These are phyloP conservation scores for Globisporangium paddicum DNA, from an alignment of 352 stramenopile species.

Conservation along the genomic window DNA sequence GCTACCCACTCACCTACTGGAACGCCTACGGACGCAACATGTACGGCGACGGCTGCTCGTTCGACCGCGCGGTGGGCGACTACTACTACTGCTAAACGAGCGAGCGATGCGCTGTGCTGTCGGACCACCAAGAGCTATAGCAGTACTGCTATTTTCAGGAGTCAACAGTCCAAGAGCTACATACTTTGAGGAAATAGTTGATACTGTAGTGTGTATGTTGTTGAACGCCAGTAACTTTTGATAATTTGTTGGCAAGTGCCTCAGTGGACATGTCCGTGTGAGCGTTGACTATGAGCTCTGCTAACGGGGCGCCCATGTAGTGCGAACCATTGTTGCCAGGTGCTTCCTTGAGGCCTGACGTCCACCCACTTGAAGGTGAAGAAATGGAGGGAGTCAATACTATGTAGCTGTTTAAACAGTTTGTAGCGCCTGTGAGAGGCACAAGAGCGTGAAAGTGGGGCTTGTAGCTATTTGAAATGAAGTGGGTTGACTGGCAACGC, in stretches of 20 bases:
- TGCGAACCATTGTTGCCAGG: not conserved
- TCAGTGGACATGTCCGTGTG: not conserved
- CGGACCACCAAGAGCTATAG: not conserved
- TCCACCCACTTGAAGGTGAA: no score
- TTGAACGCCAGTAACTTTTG: not conserved
- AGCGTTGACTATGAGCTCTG: not conserved
- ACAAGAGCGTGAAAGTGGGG: not conserved
- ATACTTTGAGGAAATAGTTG: not conserved
- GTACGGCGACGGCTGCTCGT: slow-evolving; percentile 5
- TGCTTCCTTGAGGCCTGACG: no score
- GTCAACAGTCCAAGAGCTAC: no score
- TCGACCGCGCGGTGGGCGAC: not conserved
- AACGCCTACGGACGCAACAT: slow-evolving; percentile 16
- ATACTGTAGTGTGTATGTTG: not conserved
- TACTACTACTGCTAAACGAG: slow-evolving; percentile 5
- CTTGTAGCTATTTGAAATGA: not conserved
- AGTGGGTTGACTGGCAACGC: not conserved
- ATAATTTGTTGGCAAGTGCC: not conserved
- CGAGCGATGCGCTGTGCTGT: not conserved
- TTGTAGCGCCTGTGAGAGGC: not conserved
- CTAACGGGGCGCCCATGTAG: not conserved
- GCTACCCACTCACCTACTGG: slow-evolving; percentile 32
- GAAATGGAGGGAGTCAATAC: not conserved
- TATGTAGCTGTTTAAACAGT: not conserved
- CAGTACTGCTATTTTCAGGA: no score